Evolutionary conservation across 129 eudicot species (phyloP).

Genomic region (Oenanthe sinensis): DNA sequence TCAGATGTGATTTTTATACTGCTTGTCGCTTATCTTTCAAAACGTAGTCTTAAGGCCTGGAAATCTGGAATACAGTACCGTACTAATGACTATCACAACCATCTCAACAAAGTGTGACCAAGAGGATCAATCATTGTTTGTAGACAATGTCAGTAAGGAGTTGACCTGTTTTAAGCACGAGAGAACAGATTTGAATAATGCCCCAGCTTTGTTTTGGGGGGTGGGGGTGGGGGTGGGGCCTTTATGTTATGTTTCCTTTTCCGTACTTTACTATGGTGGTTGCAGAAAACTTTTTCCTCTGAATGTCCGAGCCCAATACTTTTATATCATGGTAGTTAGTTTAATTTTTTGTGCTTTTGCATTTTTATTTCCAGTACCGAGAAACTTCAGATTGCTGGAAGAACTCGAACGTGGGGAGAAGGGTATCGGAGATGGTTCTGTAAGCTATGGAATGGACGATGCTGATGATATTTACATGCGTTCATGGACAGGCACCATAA

Average conservation of each 20-base stretch:
- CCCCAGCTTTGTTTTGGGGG: neutral
- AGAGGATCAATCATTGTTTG: neutral
- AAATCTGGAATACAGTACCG: neutral
- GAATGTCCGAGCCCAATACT: neutral
- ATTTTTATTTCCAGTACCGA: constrained; percentile 1
- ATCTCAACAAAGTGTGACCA: too few relatives aligned
- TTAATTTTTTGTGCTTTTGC: neutral
- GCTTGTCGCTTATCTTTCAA: neutral
- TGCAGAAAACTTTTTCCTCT: neutral
- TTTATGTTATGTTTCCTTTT: neutral
- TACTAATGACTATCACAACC: neutral
- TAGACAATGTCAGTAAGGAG: neutral
- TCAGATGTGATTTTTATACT: neutral
- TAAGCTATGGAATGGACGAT: constrained; percentile 13
- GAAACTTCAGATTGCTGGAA: constrained; percentile 12
- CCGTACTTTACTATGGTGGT: neutral
- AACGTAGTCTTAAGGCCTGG: neutral
- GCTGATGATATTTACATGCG: constrained; percentile 14
- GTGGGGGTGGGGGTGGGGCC: neutral
- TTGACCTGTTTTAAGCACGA: neutral
- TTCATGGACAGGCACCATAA: constrained; percentile 15
- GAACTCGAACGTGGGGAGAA: constrained; percentile 14
- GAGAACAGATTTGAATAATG: neutral
- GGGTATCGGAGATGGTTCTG: constrained; percentile 14
- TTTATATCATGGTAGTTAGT: neutral